Evolutionary conservation across 2,329 filamentous ascomycete species (phyloP).

Genomic region (Simplicillium sp.): DNA sequence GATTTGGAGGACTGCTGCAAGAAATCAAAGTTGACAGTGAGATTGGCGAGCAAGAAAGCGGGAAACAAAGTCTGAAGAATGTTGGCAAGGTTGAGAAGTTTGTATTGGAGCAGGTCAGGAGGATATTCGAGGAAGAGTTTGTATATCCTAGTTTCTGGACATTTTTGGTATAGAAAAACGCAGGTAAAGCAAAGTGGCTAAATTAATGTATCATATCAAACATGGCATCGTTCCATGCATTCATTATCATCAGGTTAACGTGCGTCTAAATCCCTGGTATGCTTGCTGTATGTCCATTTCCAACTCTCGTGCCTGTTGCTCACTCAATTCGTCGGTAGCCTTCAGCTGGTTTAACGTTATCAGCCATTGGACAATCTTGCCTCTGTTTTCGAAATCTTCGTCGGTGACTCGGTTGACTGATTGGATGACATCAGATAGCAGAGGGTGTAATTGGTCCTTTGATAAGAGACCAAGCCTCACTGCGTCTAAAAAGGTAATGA

Average conservation of each 20-base stretch:
- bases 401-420: slow-evolving; percentile 96
- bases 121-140: slow-evolving; percentile 98
- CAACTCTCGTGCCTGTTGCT: slow-evolving; percentile 80
- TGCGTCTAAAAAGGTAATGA: slow-evolving; percentile 95
- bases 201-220: background rate
- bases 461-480: slow-evolving; percentile 85
- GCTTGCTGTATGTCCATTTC: slow-evolving; percentile 91
- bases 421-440: slow-evolving; percentile 92
- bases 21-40: slow-evolving; percentile 96
- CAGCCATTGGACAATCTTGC: slow-evolving; percentile 97
- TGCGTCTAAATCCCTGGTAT: slow-evolving; percentile 87
- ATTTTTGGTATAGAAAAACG: slow-evolving; percentile 64
- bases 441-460: slow-evolving; percentile 92
- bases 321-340: slow-evolving; percentile 79
- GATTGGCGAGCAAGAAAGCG: slow-evolving; percentile 84
- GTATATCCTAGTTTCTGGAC: slow-evolving; percentile 99
- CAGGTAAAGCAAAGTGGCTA: background rate
- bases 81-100: slow-evolving; percentile 98
- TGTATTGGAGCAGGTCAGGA: slow-evolving; percentile 87
- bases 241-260: slow-evolving; percentile 40
- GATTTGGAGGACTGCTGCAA: slow-evolving; percentile 69
- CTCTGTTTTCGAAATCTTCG: slow-evolving; percentile 86
- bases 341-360: slow-evolving; percentile 98
- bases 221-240: background rate
- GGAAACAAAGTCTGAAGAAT: slow-evolving; percentile 94